Base-by-base conservation (phyloP, 2,329 filamentous ascomycete genomes). In the Cercospora sesami region DNA sequence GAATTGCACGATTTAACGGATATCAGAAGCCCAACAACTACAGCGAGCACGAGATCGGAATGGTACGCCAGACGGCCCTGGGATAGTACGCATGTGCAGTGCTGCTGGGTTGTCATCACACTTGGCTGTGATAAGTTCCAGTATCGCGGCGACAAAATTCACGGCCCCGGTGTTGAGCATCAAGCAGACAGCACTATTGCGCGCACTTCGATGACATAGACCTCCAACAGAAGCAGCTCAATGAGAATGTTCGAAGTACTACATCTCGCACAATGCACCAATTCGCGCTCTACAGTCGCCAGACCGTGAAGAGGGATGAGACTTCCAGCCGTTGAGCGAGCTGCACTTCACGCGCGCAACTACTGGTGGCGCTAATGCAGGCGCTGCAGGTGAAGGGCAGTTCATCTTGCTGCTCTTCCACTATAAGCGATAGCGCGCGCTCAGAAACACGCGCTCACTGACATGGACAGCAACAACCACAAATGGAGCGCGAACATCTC, bases 401-500 rank as follows among this genome's bases (percentile, higher is more conserved):
- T 7, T 39, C 26, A 5, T 18, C n/a, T 64, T 28, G 10, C 31
- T 30, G 10, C 48, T 26, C 31, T n/a, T 28, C 23, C n/a, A 33
- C 48, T 28, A 26, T n/a, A 53, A 30, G 48, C 48, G 5, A 28
- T 5, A 53, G 48, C 10, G n/a, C 48, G 2, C 16, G n/a, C n/a
- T 28, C 12, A 23, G 21, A 26, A 8, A 53, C 48, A 6, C 23
- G 23, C 48, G 48, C 3, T 26, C 55, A 55, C 60, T 39, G 53
- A 65, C 36, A 48, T 31, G 57, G 45, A 18, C 55, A 60, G 23
- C 5, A n/a, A 36, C 31, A 28, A 31, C 23, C 31, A 31, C 33
- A 18, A 26, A 68, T 63, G 39, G 48, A 53, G 48, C 48, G 48
- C 48, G 48, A 53, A 53, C 48, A 45, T 23, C n/a, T 30, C 53